Evolutionary conservation across 257 asterid genomes (phyloP).

Genomic region (Nicotiana paniculata): DNA sequence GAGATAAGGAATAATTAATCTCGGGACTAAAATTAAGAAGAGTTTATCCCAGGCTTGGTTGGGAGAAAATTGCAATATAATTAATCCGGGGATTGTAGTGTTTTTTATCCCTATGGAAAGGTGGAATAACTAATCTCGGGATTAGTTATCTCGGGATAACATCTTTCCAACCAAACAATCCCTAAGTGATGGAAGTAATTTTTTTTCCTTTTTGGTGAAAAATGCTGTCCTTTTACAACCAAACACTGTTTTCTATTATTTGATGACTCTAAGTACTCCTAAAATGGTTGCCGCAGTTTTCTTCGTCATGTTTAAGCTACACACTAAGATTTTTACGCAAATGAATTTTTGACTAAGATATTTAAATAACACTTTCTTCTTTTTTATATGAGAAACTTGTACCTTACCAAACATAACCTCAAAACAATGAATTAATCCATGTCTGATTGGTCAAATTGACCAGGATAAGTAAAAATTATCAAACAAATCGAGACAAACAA

Average conservation of each 20-base stretch:
- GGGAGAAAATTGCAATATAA: no score
- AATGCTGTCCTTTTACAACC: background rate
- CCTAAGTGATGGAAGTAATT: no score
- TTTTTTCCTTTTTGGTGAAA: no score
- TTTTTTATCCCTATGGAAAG: no score
- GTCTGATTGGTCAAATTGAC: background rate
- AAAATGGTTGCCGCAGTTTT: background rate
- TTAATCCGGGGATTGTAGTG: no score
- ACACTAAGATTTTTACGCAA: background rate
- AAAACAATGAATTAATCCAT: background rate
- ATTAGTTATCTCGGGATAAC: no score
- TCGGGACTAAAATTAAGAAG: no score
- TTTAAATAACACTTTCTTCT: background rate
- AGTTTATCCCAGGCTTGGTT: no score
- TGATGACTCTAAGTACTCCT: background rate
- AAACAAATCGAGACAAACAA: background rate
- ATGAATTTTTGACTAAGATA: background rate
- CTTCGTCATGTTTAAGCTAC: background rate
- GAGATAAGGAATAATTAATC: no score
- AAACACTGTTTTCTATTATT: background rate
- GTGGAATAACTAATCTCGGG: no score
- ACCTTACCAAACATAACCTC: background rate
- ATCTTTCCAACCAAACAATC: no score
- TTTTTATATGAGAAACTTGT: background rate
- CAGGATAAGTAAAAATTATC: background rate